Evolutionary conservation across 306 rosid species (phyloP), one percentile per base, ranked within the genome.

Genomic region (Phaseolus lunatus): DNA sequence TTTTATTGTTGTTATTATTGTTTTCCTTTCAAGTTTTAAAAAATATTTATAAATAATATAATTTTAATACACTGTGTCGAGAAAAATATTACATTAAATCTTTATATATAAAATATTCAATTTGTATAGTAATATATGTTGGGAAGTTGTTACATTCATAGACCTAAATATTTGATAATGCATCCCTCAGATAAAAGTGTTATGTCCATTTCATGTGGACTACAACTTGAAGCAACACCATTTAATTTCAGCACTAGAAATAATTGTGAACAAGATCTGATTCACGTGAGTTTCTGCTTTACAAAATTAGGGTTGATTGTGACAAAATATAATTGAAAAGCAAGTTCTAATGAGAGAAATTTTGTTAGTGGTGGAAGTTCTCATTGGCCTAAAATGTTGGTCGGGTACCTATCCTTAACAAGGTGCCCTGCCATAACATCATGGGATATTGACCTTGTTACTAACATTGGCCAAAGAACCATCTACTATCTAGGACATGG

Each of bases 311-410:
- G 47, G 70, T n/a, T 18, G 70, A 35, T 64, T 47, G 7, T 64
- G 70, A 64, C 48, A 64, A 64, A 33, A 35, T 64, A 35, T 33
- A n/a, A 18, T 33, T 62, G 0, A 31, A 63, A 61, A 61, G 22
- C 20, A 24, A 15, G 22, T 27, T 61, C 12, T 61, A 29, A 61
- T 61, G 27, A 24, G 27, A 24, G 27, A 24, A 24, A 24, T 24
- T 24, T 24, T 63, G 70, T 39, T 37, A 41, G 50, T 41, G 33
- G 71, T 64, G 15, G 45, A 35, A 10, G 27, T 64, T 35, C 48
- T 35, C 47, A n/a, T 35, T 64, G 27, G 48, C 70, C 48, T 64
- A 64, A 64, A 64, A 19, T 64, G 70, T 35, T 64, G 16, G 43
- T 64, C 5, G 23, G 13, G 29, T 27, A 41, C 45, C 11, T 64